These are phyloP conservation scores for Trametes versicolor DNA, from an alignment of 1,284 basidiomycete genomes.

Conservation along the genomic window DNA sequence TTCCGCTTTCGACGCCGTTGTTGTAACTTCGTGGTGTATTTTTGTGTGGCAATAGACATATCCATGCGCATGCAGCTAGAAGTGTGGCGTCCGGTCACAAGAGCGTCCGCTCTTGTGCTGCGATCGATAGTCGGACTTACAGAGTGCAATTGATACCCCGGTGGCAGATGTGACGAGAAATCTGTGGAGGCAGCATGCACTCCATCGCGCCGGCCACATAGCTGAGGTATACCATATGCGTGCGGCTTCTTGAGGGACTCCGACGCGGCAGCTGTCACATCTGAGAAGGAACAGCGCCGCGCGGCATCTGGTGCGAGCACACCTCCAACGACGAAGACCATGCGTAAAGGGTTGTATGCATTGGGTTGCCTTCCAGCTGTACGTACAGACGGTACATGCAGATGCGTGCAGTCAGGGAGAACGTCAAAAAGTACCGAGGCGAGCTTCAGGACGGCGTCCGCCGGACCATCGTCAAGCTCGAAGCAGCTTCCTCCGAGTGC, in stretches of 20 bases:
- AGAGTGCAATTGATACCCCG: constrained; percentile 12
- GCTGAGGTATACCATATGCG: background rate
- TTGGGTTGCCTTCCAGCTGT: too few relatives aligned
- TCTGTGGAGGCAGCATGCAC: background rate
- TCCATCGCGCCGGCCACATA: background rate
- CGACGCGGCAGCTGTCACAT: constrained; percentile 7
- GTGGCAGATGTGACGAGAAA: constrained; percentile 16
- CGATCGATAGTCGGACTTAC: constrained; percentile 13
- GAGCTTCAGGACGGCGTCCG: constrained; percentile 11
- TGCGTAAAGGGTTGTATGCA: background rate
- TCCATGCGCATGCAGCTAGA: background rate
- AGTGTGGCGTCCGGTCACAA: background rate
- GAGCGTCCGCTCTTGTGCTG: background rate
- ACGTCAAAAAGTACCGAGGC: constrained; percentile 13
- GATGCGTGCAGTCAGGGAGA: constrained; percentile 1
- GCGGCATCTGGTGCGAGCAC: background rate
- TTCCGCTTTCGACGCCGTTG: background rate
- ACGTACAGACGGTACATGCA: background rate
- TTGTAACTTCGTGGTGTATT: constrained; percentile 15
- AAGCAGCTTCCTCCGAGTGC: constrained; percentile 10
- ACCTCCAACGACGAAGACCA: background rate
- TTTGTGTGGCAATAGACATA: background rate
- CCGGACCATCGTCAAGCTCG: constrained; percentile 1
- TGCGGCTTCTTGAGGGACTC: background rate
- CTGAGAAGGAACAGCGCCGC: background rate